Percentiles rank a stretch among this genome's conserved stretches.
Evolutionary conservation across 2,329 filamentous ascomycete genomes (phyloP).

Genomic region (Pyrenophora seminiperda): DNA sequence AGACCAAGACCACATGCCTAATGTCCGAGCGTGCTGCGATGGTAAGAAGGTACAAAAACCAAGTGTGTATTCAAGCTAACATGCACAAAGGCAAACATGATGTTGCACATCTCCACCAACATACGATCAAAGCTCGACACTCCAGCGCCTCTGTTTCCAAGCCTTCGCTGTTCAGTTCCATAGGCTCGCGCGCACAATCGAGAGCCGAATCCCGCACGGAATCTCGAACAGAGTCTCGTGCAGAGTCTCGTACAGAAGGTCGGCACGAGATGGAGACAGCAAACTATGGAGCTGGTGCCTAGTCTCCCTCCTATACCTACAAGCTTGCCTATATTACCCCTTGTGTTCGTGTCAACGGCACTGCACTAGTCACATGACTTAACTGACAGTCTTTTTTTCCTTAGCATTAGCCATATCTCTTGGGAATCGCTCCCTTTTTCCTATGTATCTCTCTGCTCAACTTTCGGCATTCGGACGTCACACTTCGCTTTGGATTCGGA

Average conservation of each 20-base stretch:
- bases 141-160: slow-evolving; percentile 30
- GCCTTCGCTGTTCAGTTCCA: slow-evolving; percentile 39
- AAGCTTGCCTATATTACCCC: slow-evolving; percentile 13
- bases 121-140: slow-evolving; percentile 41
- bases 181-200: slow-evolving; percentile 44
- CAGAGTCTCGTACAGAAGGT: slow-evolving; percentile 32
- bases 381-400: slow-evolving; percentile 41
- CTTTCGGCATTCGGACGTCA: slow-evolving; percentile 34
- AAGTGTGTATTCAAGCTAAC: slow-evolving; percentile 19
- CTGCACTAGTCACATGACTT: slow-evolving; percentile 31
- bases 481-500: slow-evolving; percentile 35
- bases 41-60: slow-evolving; percentile 63
- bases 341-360: slow-evolving; percentile 7
- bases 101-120: slow-evolving; percentile 52
- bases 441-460: slow-evolving; percentile 41
- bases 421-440: slow-evolving; percentile 30
- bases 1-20: slow-evolving; percentile 82
- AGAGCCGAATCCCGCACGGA: slow-evolving; percentile 28
- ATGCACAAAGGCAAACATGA: slow-evolving; percentile 54
- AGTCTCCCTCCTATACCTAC: slow-evolving; percentile 19
- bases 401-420: slow-evolving; percentile 29
- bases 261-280: slow-evolving; percentile 36
- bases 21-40: slow-evolving; percentile 96
- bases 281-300: slow-evolving; percentile 36
- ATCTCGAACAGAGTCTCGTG: slow-evolving; percentile 25